phyloP scores from a whole-genome alignment of 441 rosid species.

The Omphalea diandra region DNA sequence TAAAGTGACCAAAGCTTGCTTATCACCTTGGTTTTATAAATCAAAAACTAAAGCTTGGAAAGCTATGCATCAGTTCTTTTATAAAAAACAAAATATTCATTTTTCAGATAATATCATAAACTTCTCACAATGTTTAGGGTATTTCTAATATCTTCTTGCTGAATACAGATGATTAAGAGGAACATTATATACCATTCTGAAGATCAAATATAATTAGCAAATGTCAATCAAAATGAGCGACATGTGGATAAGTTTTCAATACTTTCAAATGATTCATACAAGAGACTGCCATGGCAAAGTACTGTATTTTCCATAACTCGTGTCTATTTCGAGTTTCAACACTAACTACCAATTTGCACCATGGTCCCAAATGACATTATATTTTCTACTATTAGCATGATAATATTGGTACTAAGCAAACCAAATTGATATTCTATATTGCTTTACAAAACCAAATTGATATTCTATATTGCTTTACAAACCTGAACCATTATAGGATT shows the following conservation, averaged over 20 bases:
- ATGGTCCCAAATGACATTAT: background rate
- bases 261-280: background rate
- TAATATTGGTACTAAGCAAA: background rate
- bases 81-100: too few relatives aligned
- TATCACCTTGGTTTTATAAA: too few relatives aligned
- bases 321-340: background rate
- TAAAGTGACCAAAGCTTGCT: too few relatives aligned
- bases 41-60: background rate
- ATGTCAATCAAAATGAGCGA: too few relatives aligned
- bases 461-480: constrained; percentile 18
- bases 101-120: background rate
- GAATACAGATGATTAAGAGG: background rate
- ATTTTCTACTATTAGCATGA: background rate
- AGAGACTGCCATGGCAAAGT: background rate
- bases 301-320: background rate
- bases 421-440: constrained; percentile 2
- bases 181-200: background rate
- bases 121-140: background rate
- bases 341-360: background rate
- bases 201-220: too few relatives aligned
- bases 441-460: constrained; percentile 6
- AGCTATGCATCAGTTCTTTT: background rate
- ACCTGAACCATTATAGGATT: constrained; percentile 94
- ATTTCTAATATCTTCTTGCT: too few relatives aligned
- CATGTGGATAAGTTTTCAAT: too few relatives aligned